Base-by-base conservation (phyloP, 305 asterid species). In the Rubia occidens region DNA sequence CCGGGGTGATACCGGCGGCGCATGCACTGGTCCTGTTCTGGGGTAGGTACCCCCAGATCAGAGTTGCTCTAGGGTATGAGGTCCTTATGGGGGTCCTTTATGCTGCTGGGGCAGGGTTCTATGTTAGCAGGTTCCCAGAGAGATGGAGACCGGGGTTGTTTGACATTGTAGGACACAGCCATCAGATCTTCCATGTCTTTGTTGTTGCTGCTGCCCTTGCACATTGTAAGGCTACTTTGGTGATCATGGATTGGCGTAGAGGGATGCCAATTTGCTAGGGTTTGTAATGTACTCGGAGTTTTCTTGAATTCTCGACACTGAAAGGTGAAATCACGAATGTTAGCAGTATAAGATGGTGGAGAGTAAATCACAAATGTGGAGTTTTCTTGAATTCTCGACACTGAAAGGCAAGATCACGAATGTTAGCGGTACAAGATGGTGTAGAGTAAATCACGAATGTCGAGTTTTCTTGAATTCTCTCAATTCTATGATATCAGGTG, bases 1-100 rank as follows among this genome's bases (percentile, higher is more conserved):
- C 93, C 1, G 97, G 96, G 9, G 77, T 89, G 17, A 82, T 89
- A 44, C 97, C 96, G 2, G 96, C 97, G 0, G 78, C 88, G 9
- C 97, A 91, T 73, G 87, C 96, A 0, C 79, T 87, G n/a, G 8
- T 72, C 49, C 79, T 91, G 1, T 83, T 83, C 67, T 77, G 80
- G 73, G 85, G 76, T 15, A 86, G 84, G 21, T 84, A 83, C 68
- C 85, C 89, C 3, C 74, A 75, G 59, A 73, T 87, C 37, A 75
- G 81, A 2, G 76, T 81, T 2, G 84, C 96, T 0, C 88, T 91
- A 4, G 86, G 85, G 0, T 91, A 82, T 51, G 97, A 91, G 86
- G 76, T 87, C 42, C 79, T 68, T 4, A 85, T 81, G 96, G 95
- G 94, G 53, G 54, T 81, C 9, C 65, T 90, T 6, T 88, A 90